Percentiles rank a stretch among this genome's conserved stretches.
Conservation (phyloP, 2,329 filamentous ascomycete genomes). For the Biscogniauxia sp. region DNA sequence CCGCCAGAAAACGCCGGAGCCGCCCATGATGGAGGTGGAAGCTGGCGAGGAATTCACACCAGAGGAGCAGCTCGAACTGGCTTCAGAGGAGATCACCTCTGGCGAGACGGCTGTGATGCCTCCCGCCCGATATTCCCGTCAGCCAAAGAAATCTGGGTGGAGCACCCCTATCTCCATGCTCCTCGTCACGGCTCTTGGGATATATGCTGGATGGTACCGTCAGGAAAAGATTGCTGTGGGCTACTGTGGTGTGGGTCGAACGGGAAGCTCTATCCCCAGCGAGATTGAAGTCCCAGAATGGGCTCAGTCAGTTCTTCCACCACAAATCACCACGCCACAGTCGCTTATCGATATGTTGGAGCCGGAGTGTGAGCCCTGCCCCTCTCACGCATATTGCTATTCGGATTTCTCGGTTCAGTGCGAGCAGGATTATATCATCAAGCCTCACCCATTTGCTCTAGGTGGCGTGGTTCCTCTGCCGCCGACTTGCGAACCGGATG, state of each 20-base stretch:
- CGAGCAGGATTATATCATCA: slow-evolving; percentile 82
- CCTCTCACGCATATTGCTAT: slow-evolving; percentile 86
- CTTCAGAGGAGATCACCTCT: slow-evolving; percentile 62
- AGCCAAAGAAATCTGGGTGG: slow-evolving; percentile 43
- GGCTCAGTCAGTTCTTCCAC: slow-evolving; percentile 37
- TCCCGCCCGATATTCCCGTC: slow-evolving; percentile 35
- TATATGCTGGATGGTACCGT: slow-evolving; percentile 79
- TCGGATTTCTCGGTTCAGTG: slow-evolving; percentile 74
- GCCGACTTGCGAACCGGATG: slow-evolving; percentile 92
- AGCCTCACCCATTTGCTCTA: slow-evolving; percentile 78
- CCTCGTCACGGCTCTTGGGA: slow-evolving; percentile 64
- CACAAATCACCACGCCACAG: slow-evolving; percentile 67
- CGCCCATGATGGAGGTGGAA: slow-evolving; percentile 46
- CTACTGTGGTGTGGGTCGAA: slow-evolving; percentile 82
- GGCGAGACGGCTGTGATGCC: slow-evolving; percentile 47
- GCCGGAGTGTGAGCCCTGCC: slow-evolving; percentile 87
- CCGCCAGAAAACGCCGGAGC: slow-evolving; percentile 35
- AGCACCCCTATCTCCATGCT: slow-evolving; percentile 70
- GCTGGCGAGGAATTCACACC: slow-evolving; percentile 91
- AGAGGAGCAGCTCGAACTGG: slow-evolving; percentile 79
- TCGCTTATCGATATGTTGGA: slow-evolving; percentile 67
- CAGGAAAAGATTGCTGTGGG: slow-evolving; percentile 96
- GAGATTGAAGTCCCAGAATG: slow-evolving; percentile 42
- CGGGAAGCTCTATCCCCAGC: slow-evolving; percentile 52
- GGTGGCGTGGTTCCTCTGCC: slow-evolving; percentile 79